Percentiles rank a stretch among this genome's conserved stretches.
phyloP scores from a whole-genome alignment of 1,284 basidiomycete genomes.

The Amylostereum areolatum region DNA sequence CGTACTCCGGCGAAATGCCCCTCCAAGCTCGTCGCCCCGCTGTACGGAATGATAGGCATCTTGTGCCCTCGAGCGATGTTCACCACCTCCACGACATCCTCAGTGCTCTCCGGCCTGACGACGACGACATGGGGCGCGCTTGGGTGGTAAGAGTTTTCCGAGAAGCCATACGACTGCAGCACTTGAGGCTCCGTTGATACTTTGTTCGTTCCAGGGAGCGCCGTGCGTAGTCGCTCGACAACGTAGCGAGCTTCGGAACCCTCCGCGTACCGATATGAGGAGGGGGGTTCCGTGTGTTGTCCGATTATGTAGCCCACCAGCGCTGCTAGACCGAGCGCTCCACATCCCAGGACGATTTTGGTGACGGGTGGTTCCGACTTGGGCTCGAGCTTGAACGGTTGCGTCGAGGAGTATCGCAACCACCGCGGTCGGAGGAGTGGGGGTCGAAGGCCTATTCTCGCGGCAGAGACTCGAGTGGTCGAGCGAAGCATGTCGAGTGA shows the following conservation, averaged over 20 bases:
- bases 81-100: slow-evolving; percentile 54
- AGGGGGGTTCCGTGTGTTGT: no score
- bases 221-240: slow-evolving; percentile 45
- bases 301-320: no score
- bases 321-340: no score
- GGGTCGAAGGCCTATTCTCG: no score
- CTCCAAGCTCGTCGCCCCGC: slow-evolving; percentile 56
- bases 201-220: slow-evolving; percentile 37
- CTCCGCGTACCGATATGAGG: slow-evolving; percentile 11
- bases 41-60: slow-evolving; percentile 51
- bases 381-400: no score
- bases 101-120: slow-evolving; percentile 41
- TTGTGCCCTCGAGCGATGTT: slow-evolving; percentile 51
- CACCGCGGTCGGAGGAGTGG: no score
- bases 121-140: slow-evolving; percentile 60
- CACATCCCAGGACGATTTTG: no score
- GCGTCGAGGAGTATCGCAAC: no score
- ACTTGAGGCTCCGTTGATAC: slow-evolving; percentile 46
- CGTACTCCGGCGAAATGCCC: slow-evolving; percentile 57
- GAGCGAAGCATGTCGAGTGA: no score
- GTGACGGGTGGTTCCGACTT: no score
- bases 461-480: no score
- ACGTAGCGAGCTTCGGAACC: slow-evolving; percentile 39
- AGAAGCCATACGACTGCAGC: slow-evolving; percentile 53
- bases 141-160: slow-evolving; percentile 64